Evolutionary conservation across 306 rosid species (phyloP).

Genomic region (Canavalia ensiformis): DNA sequence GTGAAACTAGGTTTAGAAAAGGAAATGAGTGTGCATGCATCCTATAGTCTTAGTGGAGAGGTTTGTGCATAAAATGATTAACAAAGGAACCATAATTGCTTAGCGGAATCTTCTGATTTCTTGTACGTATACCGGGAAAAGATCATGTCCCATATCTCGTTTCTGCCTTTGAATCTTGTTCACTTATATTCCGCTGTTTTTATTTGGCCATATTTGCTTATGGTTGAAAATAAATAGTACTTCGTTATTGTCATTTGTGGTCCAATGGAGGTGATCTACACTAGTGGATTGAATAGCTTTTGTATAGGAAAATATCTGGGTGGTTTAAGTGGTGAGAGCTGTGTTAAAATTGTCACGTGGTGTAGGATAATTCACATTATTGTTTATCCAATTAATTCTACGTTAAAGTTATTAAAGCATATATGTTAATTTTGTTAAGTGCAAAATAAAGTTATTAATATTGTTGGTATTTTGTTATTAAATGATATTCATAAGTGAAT

Average conservation of each 20-base stretch:
- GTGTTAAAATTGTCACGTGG: no score
- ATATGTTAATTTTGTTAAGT: no score
- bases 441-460: no score
- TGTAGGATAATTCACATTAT: no score
- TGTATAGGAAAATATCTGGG: no score
- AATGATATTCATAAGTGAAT: background rate
- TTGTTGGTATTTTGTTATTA: background rate
- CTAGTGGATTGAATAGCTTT: no score
- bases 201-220: background rate
- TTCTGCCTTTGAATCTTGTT: background rate
- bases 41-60: background rate
- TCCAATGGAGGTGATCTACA: background rate
- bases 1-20: background rate
- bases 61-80: background rate
- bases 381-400: no score
- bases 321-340: no score
- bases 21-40: background rate
- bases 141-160: background rate
- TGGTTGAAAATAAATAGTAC: constrained; percentile 7
- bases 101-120: background rate
- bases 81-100: background rate
- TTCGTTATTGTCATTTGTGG: background rate
- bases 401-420: no score
- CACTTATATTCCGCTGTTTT: background rate
- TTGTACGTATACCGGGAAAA: background rate